phyloP scores from a whole-genome alignment of 306 rosid genomes.

The Alnus rubra region DNA sequence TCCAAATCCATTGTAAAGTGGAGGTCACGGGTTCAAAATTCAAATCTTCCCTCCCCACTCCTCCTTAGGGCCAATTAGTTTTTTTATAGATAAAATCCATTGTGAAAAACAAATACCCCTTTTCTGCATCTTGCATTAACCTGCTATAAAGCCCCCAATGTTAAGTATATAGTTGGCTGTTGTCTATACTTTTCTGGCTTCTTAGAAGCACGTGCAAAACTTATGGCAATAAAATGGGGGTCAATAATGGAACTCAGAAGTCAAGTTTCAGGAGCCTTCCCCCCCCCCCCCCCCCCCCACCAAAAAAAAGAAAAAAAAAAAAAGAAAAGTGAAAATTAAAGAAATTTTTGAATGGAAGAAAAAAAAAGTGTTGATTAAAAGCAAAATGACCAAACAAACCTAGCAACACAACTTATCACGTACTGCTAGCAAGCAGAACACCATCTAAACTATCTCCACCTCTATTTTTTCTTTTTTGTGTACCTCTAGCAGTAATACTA shows the following conservation, averaged over 20 bases:
- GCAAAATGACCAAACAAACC: neutral
- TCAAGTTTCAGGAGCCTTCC: neutral
- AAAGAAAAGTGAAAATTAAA: too few species aligned
- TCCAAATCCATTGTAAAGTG: too few species aligned
- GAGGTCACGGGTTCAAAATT: too few species aligned
- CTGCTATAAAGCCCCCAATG: neutral
- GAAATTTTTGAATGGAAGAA: neutral
- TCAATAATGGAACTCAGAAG: neutral
- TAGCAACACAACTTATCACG: neutral
- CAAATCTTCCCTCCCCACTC: too few species aligned
- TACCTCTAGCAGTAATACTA: too few species aligned
- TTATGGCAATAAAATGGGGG: neutral
- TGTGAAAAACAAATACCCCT: neutral
- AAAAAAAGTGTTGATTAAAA: neutral
- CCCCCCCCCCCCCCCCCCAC: too few species aligned
- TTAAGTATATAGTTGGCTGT: neutral
- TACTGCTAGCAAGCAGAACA: neutral
- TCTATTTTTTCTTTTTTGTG: neutral
- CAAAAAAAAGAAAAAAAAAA: too few species aligned
- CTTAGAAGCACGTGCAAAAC: neutral
- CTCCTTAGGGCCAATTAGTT: too few species aligned
- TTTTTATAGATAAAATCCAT: too few species aligned
- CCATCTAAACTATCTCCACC: neutral
- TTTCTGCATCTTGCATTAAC: neutral
- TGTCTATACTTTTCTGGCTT: neutral